Evolutionary conservation across 225 moss, liverwort and hornwort species (phyloP), one percentile per base, ranked within the genome.

Genomic region (Bryoerythrophyllum caledonicum): DNA sequence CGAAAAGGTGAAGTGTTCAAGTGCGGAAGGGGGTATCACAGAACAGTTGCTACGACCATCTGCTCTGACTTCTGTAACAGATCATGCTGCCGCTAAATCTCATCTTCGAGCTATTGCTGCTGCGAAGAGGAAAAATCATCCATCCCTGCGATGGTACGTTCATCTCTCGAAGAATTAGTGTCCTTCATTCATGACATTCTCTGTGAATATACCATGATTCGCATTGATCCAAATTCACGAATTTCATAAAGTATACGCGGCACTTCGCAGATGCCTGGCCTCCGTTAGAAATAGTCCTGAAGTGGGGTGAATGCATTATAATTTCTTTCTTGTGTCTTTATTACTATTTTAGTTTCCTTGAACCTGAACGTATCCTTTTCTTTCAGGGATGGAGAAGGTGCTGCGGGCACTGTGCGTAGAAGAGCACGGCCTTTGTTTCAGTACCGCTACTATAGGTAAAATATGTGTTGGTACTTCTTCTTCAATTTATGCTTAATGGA

Each of bases 41-140:
- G 94, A 92, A 26, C 93, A 99, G 61, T 84, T 99, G 80, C 80
- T 95, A 55, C 82, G 93, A 26, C 94, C 99, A 35, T 93, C 93
- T 54, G 87, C 91, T 52, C 75, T 93, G 82, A 93, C 93, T 38
- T 85, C 86, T 66, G 91, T 88, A 64, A 88, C 90, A 73, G 99
- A 95, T 46, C 87, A 82, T 78, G 81, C 72, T 76, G 91, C 95
- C 82, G 83, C 91, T 54, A 90, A 90, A 75, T 93, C 99, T 65
- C 99, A 99, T 86, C 85, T 95, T 78, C 89, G 95, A 78, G 91
- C 99, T 73, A 94, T 99, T 87, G 99, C 95, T 40, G 93, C 90
- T 80, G 93, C 95, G 25, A 99, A 99, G 76, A 91, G 95, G 63
- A 99, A 94, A 79, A 84, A 75, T 26, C 87, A 88, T 35, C 86